Evolutionary conservation across 2,329 filamentous ascomycete genomes (phyloP), one percentile per base, ranked within the genome.

Genomic region (Cadophora sp.): DNA sequence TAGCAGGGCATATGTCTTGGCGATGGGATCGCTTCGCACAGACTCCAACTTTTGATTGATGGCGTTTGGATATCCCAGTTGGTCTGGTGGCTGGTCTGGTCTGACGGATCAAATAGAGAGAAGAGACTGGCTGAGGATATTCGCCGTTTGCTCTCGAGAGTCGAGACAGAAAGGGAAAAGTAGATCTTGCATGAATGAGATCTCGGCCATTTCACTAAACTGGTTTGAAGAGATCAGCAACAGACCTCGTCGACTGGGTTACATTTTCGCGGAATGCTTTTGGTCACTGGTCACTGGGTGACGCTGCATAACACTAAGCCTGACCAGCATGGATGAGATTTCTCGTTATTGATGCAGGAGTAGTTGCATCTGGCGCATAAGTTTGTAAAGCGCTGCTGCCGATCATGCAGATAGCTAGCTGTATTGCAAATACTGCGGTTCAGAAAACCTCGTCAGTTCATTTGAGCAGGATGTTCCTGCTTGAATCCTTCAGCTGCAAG

Each of bases 21-120:
- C 58, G 41, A 60, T 60, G 41, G 27, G 7, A 45, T 64, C 39
- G 62, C 30, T 5, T 51, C 47, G 59, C 59, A 62, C 59, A 16
- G 59, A 48, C 59, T 48, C 6, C 43, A 4, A 45, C 43, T 30
- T 30, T 39, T 39, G 27, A 30, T 30, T 3, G 27, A 3, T 45
- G 43, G 9, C 43, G 43, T 45, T 14, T 7, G 43, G 43, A 18
- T 14, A 8, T n/a, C 20, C 24, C n/a, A 5, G 9, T 8, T 30
- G 27, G 27, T 4, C 3, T 4, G 27, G 27, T 30, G 27, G 27
- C 20, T 48, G 45, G 11, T 22, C 45, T 13, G 2, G 36, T 13
- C 36, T 39, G 36, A 39, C 11, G 36, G 11, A 39, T 39, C n/a
- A n/a, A 48, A 48, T 48, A 11, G 43, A 18, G 43, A 45, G 16